A percentile compares a stretch with the other conserved stretches of the same genome.
These are phyloP conservation scores for Dictyophora rubrovolvata DNA, from an alignment of 768 basidiomycete genomes.

Conservation along the genomic window DNA sequence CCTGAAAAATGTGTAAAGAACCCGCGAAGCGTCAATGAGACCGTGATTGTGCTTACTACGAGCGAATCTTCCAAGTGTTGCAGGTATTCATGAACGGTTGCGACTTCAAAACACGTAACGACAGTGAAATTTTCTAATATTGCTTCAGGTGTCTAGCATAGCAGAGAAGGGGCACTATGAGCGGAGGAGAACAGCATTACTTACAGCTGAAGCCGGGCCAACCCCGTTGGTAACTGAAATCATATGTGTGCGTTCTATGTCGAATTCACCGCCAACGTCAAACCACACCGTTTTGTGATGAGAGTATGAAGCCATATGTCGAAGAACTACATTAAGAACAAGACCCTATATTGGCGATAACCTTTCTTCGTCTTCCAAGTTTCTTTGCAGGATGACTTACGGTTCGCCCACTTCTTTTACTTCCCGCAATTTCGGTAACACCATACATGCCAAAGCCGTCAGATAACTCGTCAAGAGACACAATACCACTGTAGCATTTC, in stretches of 20 bases:
- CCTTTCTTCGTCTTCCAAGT: neutral
- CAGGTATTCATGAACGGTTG: conserved; percentile 40
- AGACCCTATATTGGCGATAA: conserved; percentile 36
- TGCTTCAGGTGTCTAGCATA: conserved; percentile 18
- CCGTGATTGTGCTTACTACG: conserved; percentile 20
- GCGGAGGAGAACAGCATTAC: neutral
- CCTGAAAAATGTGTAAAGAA: neutral
- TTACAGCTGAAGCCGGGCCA: neutral
- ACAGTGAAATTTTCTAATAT: conserved; percentile 50
- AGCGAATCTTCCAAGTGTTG: conserved; percentile 29
- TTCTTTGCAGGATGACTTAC: conserved; percentile 28
- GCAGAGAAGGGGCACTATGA: neutral
- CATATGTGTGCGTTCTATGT: conserved; percentile 31
- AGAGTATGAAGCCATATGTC: conserved; percentile 32
- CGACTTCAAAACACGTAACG: conserved; percentile 47
- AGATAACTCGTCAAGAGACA: conserved; percentile 43
- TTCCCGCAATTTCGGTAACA: conserved; percentile 63
- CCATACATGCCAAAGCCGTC: conserved; percentile 36
- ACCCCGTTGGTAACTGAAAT: conserved; percentile 21
- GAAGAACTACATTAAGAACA: conserved; percentile 47
- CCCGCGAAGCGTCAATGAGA: neutral
- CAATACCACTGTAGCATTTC: conserved; percentile 30
- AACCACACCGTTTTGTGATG: conserved; percentile 52
- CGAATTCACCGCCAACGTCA: conserved; percentile 60
- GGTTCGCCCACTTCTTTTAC: conserved; percentile 56